phyloP scores from a whole-genome alignment of 768 basidiomycete genomes.

The Leccinum fibrillosum region DNA sequence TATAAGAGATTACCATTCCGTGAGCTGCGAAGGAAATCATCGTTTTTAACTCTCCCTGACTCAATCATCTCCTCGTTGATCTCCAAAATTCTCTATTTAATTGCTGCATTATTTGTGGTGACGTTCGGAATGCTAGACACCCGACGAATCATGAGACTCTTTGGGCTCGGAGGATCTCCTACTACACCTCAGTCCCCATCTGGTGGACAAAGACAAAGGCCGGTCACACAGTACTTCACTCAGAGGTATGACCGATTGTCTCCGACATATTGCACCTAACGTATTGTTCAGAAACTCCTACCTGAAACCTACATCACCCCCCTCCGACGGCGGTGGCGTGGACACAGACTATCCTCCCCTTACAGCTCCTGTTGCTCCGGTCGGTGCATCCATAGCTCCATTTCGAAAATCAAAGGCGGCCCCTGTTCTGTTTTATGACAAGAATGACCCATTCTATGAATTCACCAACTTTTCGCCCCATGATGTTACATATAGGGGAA shows the following conservation, averaged over 20 bases:
- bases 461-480: constrained; percentile 76
- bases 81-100: constrained; percentile 28
- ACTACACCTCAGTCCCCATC: constrained; percentile 21
- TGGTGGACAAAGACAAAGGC: constrained; percentile 18
- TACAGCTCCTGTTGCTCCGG: constrained; percentile 29
- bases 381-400: constrained; percentile 29
- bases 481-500: constrained; percentile 57
- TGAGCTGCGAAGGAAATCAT: constrained; percentile 14
- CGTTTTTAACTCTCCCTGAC: constrained; percentile 11
- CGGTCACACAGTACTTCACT: constrained; percentile 23
- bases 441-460: constrained; percentile 59
- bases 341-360: constrained; percentile 31
- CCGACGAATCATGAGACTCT: constrained; percentile 32
- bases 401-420: constrained; percentile 27
- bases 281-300: constrained; percentile 7
- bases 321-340: constrained; percentile 4
- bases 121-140: constrained; percentile 31
- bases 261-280: background rate
- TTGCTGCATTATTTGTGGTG: constrained; percentile 19
- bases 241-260: constrained; percentile 14
- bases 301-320: constrained; percentile 11
- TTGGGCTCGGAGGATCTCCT: constrained; percentile 29
- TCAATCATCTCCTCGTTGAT: constrained; percentile 9
- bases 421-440: constrained; percentile 62
- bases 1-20: constrained; percentile 25